Evolutionary conservation across 2,329 filamentous ascomycete species (phyloP).

Genomic region (Didymella lethalis): DNA sequence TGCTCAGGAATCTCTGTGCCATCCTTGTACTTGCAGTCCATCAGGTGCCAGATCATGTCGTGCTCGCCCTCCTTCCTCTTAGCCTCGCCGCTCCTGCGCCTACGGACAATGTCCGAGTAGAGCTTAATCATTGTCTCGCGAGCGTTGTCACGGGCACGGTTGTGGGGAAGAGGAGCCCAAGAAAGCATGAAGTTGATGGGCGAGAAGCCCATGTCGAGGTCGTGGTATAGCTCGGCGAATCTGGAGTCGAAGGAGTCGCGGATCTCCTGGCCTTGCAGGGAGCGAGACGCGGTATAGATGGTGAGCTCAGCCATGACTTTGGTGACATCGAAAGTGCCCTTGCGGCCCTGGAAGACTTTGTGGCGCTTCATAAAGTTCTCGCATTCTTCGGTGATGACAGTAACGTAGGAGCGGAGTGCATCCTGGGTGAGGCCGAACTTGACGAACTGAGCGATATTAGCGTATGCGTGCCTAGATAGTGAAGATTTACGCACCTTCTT

Average conservation of each 20-base stretch:
- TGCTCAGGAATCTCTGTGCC: conserved; percentile 79
- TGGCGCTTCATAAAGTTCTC: conserved; percentile 74
- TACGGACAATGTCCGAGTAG: conserved; percentile 82
- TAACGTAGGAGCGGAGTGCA: conserved; percentile 78
- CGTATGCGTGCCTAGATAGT: neutral
- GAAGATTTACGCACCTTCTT: conserved; percentile 72
- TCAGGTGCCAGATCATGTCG: conserved; percentile 91
- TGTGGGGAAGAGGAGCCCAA: conserved; percentile 89
- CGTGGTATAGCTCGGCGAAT: conserved; percentile 84
- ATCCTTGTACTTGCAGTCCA: conserved; percentile 86
- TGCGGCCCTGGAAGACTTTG: conserved; percentile 70
- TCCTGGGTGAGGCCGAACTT: conserved; percentile 80
- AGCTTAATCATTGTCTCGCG: conserved; percentile 81
- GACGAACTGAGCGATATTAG: conserved; percentile 67
- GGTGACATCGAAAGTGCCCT: conserved; percentile 74
- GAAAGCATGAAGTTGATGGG: conserved; percentile 90
- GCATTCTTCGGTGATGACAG: conserved; percentile 78
- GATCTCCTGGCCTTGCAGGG: conserved; percentile 84
- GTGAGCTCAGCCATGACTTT: conserved; percentile 84
- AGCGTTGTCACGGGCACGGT: conserved; percentile 79
- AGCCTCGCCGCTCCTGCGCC: conserved; percentile 66
- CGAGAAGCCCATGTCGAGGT: conserved; percentile 88
- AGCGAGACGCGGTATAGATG: conserved; percentile 87
- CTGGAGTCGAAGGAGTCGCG: conserved; percentile 80
- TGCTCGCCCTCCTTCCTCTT: conserved; percentile 56